These are phyloP conservation scores for Panicum virgatum DNA, from an alignment of 202 grass and related monocot genomes.

Conservation along the genomic window DNA sequence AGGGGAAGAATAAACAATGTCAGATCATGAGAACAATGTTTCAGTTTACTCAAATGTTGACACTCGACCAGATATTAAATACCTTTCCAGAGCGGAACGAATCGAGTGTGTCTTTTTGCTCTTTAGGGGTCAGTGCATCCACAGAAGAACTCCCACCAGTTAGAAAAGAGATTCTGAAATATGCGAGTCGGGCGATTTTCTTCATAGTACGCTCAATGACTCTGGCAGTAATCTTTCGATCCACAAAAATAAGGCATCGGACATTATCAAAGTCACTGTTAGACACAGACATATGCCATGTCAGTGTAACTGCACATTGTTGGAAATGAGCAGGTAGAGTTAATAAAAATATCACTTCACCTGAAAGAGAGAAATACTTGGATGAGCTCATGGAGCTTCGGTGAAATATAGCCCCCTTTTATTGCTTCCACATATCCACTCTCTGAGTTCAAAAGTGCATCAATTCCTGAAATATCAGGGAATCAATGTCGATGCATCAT, in stretches of 20 bases:
- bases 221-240: conserved; percentile 86
- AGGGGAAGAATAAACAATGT: conserved; percentile 20
- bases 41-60: conserved; percentile 26
- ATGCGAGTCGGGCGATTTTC: conserved; percentile 70
- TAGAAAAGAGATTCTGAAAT: conserved; percentile 77
- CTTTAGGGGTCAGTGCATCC: conserved; percentile 69
- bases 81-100: conserved; percentile 81
- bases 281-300: conserved; percentile 18
- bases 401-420: conserved; percentile 73
- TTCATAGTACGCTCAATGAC: conserved; percentile 66
- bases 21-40: conserved; percentile 29
- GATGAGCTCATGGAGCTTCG: conserved; percentile 84
- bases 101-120: conserved; percentile 73
- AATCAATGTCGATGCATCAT: conserved; percentile 25
- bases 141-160: conserved; percentile 77
- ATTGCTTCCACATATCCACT: conserved; percentile 63
- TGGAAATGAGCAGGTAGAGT: conserved; percentile 28
- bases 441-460: conserved; percentile 65
- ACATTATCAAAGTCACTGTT: conserved; percentile 54
- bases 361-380: conserved; percentile 73
- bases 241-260: conserved; percentile 90
- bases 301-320: conserved; percentile 21
- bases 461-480: conserved; percentile 50
- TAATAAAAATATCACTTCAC: conserved; percentile 36
- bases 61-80: conserved; percentile 12